Evolutionary conservation across 2,329 filamentous ascomycete species (phyloP).

Genomic region (Incumbomyces delicatus): DNA sequence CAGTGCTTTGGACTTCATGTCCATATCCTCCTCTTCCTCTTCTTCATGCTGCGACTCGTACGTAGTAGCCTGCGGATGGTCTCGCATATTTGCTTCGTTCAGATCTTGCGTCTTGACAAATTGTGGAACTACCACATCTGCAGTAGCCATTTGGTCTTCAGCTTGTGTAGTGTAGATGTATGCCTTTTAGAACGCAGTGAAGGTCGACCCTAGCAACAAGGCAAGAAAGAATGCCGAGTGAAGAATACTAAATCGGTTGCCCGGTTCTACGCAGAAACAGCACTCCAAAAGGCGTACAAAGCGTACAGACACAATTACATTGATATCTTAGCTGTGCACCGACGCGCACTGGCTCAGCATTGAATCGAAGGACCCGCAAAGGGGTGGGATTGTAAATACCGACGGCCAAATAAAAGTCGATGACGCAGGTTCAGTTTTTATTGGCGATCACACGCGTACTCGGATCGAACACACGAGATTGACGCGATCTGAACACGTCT

Average conservation of each 20-base stretch:
- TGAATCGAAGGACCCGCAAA: background rate
- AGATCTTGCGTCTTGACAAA: background rate
- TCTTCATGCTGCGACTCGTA: constrained; percentile 7
- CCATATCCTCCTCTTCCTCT: constrained; percentile 31
- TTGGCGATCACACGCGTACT: background rate
- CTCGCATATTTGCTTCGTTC: constrained; percentile 3
- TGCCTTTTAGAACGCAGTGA: background rate
- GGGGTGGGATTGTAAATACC: background rate
- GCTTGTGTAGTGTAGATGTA: background rate
- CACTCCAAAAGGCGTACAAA: too few species aligned
- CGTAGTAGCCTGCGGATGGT: background rate
- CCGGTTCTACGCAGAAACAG: too few species aligned
- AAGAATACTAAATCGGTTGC: too few species aligned
- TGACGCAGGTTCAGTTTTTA: background rate
- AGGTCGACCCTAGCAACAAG: background rate
- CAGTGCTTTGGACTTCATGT: constrained; percentile 34
- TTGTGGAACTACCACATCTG: constrained; percentile 1
- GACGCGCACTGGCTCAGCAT: background rate
- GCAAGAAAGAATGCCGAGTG: background rate
- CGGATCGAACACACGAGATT: background rate
- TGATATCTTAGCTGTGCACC: background rate
- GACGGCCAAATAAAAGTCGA: constrained; percentile 2
- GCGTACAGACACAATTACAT: too few species aligned
- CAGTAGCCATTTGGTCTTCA: constrained; percentile 2
- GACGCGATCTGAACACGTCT: constrained; percentile 1